Conservation (phyloP, 495 filamentous ascomycete species). For the Annulohypoxylon moriforme region DNA sequence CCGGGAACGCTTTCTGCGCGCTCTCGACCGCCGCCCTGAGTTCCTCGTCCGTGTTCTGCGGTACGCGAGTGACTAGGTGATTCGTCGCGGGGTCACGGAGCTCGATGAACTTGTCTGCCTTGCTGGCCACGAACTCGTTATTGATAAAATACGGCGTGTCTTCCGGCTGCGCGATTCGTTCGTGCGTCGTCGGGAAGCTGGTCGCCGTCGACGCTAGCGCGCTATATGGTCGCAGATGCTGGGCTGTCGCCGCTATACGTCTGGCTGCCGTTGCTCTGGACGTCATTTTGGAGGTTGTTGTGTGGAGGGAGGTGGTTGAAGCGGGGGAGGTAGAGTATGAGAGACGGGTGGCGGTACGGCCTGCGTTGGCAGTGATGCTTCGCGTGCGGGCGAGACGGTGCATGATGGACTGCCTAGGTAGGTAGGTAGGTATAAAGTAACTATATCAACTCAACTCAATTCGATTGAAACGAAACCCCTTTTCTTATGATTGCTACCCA, state of each 20-base stretch:
- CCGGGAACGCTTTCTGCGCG: conserved; percentile 89
- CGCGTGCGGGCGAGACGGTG: conserved; percentile 55
- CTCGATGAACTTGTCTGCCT: conserved; percentile 86
- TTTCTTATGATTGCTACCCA: conserved; percentile 4
- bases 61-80: conserved; percentile 97
- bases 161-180: conserved; percentile 75
- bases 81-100: conserved; percentile 96
- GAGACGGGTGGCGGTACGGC: conserved; percentile 40
- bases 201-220: conserved; percentile 70
- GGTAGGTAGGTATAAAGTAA: not conserved
- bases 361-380: conserved; percentile 48
- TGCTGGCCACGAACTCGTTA: conserved; percentile 85
- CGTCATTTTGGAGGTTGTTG: conserved; percentile 45
- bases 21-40: conserved; percentile 87
- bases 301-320: conserved; percentile 32
- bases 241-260: conserved; percentile 70
- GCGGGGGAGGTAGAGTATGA: not conserved
- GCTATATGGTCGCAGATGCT: conserved; percentile 63
- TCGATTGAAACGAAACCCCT: conserved; percentile 1
- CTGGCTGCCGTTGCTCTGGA: conserved; percentile 49
- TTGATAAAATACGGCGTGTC: conserved; percentile 93
- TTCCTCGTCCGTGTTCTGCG: conserved; percentile 92
- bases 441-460: conserved; percentile 8
- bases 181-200: conserved; percentile 84
- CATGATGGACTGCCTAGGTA: conserved; percentile 43